Conservation (phyloP, 179 eudicot species). For the Spinacia oleracea region DNA sequence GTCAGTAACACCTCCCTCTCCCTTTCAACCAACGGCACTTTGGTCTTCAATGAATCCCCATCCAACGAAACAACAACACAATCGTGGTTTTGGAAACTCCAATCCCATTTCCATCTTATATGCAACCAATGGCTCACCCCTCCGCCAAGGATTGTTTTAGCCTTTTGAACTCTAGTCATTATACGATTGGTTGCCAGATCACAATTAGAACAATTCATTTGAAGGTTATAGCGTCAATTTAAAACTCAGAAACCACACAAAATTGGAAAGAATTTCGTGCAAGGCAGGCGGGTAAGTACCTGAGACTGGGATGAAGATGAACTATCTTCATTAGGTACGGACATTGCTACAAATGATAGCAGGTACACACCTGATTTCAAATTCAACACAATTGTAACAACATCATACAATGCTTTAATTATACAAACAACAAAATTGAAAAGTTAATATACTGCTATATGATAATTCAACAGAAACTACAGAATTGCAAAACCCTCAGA, state of each 20-base stretch:
- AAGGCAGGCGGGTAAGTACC: constrained; percentile 18
- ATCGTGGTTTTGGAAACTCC: too few species aligned
- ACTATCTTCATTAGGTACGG: constrained; percentile 28
- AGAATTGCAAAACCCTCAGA: background rate
- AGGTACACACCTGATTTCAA: background rate
- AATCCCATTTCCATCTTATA: background rate
- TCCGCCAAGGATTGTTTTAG: background rate
- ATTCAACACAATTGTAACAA: background rate
- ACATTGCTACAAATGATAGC: constrained; percentile 21
- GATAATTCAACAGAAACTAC: background rate
- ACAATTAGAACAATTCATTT: background rate
- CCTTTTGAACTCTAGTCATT: background rate
- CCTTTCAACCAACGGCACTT: background rate
- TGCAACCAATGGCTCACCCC: background rate
- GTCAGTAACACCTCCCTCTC: too few species aligned
- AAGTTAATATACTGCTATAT: background rate
- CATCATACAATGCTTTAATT: background rate
- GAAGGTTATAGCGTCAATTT: background rate
- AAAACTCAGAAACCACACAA: background rate
- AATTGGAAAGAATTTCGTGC: background rate
- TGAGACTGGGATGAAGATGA: constrained; percentile 25
- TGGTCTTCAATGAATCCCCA: background rate
- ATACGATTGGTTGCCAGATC: background rate
- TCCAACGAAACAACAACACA: background rate
- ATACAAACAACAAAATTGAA: background rate